Conservation (phyloP, 805 yeast species). For the Lipomyces anomalus region DNA sequence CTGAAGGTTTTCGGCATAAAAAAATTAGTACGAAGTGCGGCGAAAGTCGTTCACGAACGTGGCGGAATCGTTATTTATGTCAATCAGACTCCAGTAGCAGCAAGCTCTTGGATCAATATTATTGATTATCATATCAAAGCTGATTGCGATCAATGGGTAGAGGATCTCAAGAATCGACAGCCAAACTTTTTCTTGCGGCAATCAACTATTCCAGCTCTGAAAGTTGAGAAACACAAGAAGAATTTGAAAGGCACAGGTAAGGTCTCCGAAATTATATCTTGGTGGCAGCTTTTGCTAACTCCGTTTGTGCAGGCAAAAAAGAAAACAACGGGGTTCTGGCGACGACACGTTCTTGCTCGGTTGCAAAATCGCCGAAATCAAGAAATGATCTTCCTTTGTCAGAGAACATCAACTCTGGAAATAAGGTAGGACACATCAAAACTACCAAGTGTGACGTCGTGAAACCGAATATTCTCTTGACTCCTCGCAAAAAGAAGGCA, state of each 20-base stretch:
- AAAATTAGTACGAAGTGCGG: constrained; percentile 61
- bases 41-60: constrained; percentile 65
- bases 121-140: constrained; percentile 74
- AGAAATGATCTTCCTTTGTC: too few species aligned
- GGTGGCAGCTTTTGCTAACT: too few species aligned
- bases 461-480: neutral
- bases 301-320: too few species aligned
- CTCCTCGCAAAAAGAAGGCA: neutral
- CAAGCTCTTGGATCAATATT: constrained; percentile 57
- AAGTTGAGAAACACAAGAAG: neutral
- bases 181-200: constrained; percentile 50
- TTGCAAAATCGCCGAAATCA: too few species aligned
- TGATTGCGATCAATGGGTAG: constrained; percentile 82
- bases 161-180: constrained; percentile 44
- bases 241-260: neutral
- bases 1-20: constrained; percentile 86
- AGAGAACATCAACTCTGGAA: too few species aligned
- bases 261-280: too few species aligned
- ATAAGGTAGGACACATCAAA: neutral
- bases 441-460: neutral
- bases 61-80: constrained; percentile 76
- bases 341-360: too few species aligned
- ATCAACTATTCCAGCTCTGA: constrained; percentile 1
- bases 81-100: constrained; percentile 48
- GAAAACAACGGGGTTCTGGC: too few species aligned